phyloP scores from a whole-genome alignment of 257 asterid genomes.

The Vinca minor region DNA sequence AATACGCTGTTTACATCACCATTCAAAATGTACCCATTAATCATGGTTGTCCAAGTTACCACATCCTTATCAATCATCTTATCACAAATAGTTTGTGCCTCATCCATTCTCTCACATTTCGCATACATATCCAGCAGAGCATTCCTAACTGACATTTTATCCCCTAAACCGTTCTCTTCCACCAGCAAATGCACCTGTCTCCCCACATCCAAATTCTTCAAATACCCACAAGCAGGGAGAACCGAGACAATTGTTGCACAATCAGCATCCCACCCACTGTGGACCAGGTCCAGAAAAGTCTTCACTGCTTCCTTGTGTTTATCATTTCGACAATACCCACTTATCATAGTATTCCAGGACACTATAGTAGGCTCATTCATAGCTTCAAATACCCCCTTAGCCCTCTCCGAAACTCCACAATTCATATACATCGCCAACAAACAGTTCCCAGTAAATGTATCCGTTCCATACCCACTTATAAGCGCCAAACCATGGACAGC shows the following conservation, averaged over 20 bases:
- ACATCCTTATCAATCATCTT: conserved; percentile 61
- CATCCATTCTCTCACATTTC: conserved; percentile 60
- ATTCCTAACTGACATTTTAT: conserved; percentile 54
- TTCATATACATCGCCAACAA: conserved; percentile 84
- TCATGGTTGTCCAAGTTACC: conserved; percentile 75
- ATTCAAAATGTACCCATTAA: conserved; percentile 54
- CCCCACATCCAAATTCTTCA: conserved; percentile 53
- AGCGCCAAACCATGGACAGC: conserved; percentile 59
- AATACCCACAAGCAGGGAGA: conserved; percentile 70
- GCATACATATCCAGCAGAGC: conserved; percentile 79
- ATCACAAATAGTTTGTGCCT: conserved; percentile 54
- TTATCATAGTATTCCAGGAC: conserved; percentile 92
- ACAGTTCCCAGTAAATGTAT: conserved; percentile 62
- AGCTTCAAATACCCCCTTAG: conserved; percentile 47
- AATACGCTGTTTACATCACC: conserved; percentile 39
- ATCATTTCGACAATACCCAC: conserved; percentile 57
- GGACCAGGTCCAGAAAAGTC: conserved; percentile 47
- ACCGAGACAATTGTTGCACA: conserved; percentile 67
- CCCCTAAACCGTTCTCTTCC: conserved; percentile 35
- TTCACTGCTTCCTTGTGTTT: conserved; percentile 48
- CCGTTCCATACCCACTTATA: conserved; percentile 39
- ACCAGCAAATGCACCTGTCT: conserved; percentile 50
- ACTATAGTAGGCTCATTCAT: conserved; percentile 48
- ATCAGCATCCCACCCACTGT: conserved; percentile 47
- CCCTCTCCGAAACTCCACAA: conserved; percentile 55